Evolutionary conservation across 176 grass and related monocot genomes (phyloP).

Genomic region (Oropetium thomaeum): DNA sequence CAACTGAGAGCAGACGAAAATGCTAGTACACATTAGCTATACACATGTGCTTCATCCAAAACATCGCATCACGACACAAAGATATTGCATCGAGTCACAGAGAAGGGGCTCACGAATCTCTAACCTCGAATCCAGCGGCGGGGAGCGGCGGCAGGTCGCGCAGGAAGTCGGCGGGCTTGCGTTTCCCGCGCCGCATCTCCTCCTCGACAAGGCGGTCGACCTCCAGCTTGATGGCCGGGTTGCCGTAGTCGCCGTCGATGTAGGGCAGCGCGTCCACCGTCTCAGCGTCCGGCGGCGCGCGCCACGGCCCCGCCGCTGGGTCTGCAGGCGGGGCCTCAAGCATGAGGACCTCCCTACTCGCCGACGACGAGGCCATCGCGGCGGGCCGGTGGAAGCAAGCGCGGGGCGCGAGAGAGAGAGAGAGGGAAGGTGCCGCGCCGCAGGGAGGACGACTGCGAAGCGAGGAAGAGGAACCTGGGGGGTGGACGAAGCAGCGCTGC

Average conservation of each 20-base stretch:
- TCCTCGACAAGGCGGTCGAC: slow-evolving; percentile 86
- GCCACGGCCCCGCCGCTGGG: slow-evolving; percentile 36
- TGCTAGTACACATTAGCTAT: too few relatives aligned
- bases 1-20: background rate
- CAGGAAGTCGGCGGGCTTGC: slow-evolving; percentile 93
- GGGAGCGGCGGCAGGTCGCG: slow-evolving; percentile 75
- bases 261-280: slow-evolving; percentile 86
- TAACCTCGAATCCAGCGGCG: slow-evolving; percentile 59
- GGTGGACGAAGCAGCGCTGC: background rate
- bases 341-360: slow-evolving; percentile 71
- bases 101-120: background rate
- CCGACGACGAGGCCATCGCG: slow-evolving; percentile 43
- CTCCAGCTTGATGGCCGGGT: slow-evolving; percentile 76
- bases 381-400: background rate
- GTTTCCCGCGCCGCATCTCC: slow-evolving; percentile 75
- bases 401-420: background rate
- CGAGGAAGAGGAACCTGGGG: background rate
- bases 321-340: slow-evolving; percentile 73
- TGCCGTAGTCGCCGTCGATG: slow-evolving; percentile 94
- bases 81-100: background rate
- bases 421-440: background rate
- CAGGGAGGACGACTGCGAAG: background rate
- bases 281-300: slow-evolving; percentile 62
- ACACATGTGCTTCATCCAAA: background rate
- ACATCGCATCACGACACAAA: background rate